Evolutionary conservation across 2,329 filamentous ascomycete species (phyloP).

Genomic region (Pyricularia grisea): DNA sequence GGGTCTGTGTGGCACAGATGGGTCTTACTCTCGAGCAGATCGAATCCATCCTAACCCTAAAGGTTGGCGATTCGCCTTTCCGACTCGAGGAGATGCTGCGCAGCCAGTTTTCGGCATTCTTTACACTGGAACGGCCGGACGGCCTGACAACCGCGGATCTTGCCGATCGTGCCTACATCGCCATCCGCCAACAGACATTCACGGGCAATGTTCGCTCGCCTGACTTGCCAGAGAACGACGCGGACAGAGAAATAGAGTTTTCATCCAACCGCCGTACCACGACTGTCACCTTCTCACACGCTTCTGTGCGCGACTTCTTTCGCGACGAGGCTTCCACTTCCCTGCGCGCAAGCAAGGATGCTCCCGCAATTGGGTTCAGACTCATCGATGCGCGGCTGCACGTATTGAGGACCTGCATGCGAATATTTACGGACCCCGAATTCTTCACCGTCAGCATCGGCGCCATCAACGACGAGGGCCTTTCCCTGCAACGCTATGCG

Average conservation of each 20-base stretch:
- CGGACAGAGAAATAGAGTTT: not conserved
- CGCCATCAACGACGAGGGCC: not conserved
- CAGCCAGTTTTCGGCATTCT: constrained; percentile 1
- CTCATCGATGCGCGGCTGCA: not conserved
- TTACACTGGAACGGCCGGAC: constrained; percentile 2
- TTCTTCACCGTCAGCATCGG: constrained; percentile 1
- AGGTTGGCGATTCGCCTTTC: not conserved
- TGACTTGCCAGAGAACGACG: not conserved
- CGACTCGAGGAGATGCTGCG: constrained; percentile 3
- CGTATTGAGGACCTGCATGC: constrained; percentile 2
- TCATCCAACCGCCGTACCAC: constrained; percentile 3
- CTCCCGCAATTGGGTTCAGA: constrained; percentile 1
- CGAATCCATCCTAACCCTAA: not conserved
- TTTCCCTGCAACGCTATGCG: constrained; percentile 4
- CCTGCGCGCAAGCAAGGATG: not conserved
- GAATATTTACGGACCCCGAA: constrained; percentile 4
- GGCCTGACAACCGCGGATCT: constrained; percentile 4
- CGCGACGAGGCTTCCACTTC: not conserved
- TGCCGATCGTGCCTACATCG: not conserved
- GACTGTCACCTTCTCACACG: constrained; percentile 3
- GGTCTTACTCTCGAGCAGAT: constrained; percentile 4
- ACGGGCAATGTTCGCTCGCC: not conserved
- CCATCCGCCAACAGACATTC: not conserved
- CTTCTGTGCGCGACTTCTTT: constrained; percentile 4
- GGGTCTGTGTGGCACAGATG: constrained; percentile 5